Evolutionary conservation across 2,329 filamentous ascomycete species (phyloP), one percentile per base, ranked within the genome.

Genomic region (Penicillium sp.): DNA sequence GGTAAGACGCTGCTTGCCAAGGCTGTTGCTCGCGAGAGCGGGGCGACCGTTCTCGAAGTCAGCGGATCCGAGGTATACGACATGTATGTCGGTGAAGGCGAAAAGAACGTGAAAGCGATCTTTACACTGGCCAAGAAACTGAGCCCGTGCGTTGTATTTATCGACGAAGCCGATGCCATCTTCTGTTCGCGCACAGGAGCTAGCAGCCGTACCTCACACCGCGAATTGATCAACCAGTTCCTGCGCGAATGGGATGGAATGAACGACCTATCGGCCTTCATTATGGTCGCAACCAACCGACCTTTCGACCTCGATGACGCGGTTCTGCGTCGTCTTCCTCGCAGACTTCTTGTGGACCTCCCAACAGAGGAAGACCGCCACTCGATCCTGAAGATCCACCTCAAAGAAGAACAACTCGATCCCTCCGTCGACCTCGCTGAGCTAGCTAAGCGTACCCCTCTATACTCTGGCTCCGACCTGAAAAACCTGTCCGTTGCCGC

Each of bases 211-310:
- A 83, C 83, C 5, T 86, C 83, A 1, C 89, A 95, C 62, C 84
- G 92, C 44, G 92, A 96, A 69, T 87, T 94, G 48, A 92, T 97
- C 70, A 99, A 96, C 67, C 92, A 99, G 72, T 97, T 97, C 70
- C 77, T 99, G 44, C 88, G 91, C 48, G 92, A 97, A 70, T 97
- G 92, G 94, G 94, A 97, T 63, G 94, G 94, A 10, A 87, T 97
- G 78, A 88, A 89, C 62, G 79, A 85, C 52, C 82, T 85, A 42
- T 88, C 88, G 16, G 90, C 92, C 2, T 97, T 99, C 69, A 92
- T 99, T 71, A 96, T 99, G 91, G 91, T 97, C 0, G 92, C 94
- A 25, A 97, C 92, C 8, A 97, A 99, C 71, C 81, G 92, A 9
- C 94, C 94, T 0, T 96, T 95, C 65, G 94, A 97, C 65, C 82